Conservation (phyloP, 2,329 filamentous ascomycete genomes). For the Diaporthe aspalathi region DNA sequence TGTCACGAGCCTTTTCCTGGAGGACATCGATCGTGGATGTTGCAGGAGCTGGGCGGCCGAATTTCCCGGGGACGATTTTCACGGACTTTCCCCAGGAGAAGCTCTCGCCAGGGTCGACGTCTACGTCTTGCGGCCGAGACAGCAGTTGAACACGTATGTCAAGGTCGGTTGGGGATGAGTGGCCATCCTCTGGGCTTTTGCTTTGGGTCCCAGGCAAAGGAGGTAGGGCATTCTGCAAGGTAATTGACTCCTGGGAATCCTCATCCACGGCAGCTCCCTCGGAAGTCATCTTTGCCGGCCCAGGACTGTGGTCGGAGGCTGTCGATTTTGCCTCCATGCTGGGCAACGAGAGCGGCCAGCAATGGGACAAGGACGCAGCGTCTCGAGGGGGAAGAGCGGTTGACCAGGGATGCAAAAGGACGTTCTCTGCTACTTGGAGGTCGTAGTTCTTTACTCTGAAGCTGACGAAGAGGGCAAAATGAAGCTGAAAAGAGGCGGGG, state of each 20-base stretch:
- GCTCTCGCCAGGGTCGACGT: slow-evolving; percentile 28
- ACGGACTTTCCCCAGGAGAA: slow-evolving; percentile 31
- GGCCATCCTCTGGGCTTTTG: not conserved
- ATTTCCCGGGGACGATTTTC: slow-evolving; percentile 30
- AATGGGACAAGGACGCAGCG: not conserved
- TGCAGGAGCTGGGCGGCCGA: slow-evolving; percentile 4
- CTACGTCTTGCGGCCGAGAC: slow-evolving; percentile 8
- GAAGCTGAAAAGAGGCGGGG: not conserved
- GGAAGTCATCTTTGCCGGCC: not conserved
- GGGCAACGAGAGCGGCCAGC: not conserved
- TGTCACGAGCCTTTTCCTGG: not conserved
- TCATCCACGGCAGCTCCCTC: not conserved
- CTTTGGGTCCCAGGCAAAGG: slow-evolving; percentile 17
- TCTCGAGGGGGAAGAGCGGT: too few relatives aligned
- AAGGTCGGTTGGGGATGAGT: not conserved
- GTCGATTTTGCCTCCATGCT: slow-evolving; percentile 22
- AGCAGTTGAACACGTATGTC: slow-evolving; percentile 7
- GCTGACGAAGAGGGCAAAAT: not conserved
- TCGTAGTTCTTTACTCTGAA: not conserved
- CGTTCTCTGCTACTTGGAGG: not conserved
- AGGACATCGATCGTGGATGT: not conserved
- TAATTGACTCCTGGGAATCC: slow-evolving; percentile 10
- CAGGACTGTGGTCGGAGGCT: slow-evolving; percentile 6
- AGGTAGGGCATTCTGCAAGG: slow-evolving; percentile 1
- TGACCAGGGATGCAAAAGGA: not conserved